Evolutionary conservation across 345 rosid species (phyloP).

Genomic region (Clausena lansium): DNA sequence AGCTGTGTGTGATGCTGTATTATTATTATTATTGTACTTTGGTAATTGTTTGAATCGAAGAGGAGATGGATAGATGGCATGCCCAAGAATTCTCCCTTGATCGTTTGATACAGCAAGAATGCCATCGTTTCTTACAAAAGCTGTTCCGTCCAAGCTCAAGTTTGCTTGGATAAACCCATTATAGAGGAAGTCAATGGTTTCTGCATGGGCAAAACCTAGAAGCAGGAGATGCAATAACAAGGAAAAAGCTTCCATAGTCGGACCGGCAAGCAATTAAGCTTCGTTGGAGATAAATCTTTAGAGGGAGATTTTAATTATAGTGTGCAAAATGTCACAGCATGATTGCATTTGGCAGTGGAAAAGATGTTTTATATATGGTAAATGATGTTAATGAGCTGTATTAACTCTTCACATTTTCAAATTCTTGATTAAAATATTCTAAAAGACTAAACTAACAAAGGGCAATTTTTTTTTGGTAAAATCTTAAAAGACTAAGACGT

Average conservation of each 20-base stretch:
- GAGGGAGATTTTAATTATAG: background rate
- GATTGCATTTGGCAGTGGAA: no score
- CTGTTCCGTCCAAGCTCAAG: conserved; percentile 23
- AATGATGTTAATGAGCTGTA: no score
- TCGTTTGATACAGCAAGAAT: conserved; percentile 24
- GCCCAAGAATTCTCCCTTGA: conserved; percentile 22
- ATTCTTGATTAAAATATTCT: no score
- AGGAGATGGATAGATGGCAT: conserved; percentile 29
- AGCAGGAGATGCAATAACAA: background rate
- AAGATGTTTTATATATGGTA: no score
- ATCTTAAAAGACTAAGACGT: no score
- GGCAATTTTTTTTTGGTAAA: no score
- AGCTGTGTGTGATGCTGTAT: background rate
- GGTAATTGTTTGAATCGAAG: conserved; percentile 9
- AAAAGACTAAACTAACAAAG: no score
- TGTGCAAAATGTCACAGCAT: no score
- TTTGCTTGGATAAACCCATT: conserved; percentile 10
- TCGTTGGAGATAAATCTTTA: background rate
- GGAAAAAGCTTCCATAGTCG: conserved; percentile 4
- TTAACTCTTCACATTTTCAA: no score
- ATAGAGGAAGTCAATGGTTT: background rate
- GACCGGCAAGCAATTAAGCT: background rate
- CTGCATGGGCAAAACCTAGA: background rate
- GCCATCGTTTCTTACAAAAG: conserved; percentile 27
- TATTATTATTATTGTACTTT: background rate